These are phyloP conservation scores for Emmonsiellopsis sp. DNA, from an alignment of 2,329 filamentous ascomycete species.

Conservation along the genomic window DNA sequence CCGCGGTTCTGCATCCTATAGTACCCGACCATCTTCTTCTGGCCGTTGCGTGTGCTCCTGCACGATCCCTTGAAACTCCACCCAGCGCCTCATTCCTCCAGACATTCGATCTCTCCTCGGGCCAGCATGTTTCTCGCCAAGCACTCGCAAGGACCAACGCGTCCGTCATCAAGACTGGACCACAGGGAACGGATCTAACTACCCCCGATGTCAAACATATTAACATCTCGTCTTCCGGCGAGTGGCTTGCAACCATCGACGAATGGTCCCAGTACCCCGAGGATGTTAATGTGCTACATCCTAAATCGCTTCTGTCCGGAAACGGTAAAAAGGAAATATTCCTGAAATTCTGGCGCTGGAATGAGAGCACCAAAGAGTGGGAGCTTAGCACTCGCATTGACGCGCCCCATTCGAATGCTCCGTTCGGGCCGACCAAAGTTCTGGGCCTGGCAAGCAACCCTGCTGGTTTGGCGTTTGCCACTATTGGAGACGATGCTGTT, in stretches of 20 bases:
- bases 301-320: slow-evolving; percentile 13
- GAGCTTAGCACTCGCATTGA: slow-evolving; percentile 76
- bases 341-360: slow-evolving; percentile 83
- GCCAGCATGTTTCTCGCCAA: slow-evolving; percentile 74
- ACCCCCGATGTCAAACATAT: slow-evolving; percentile 72
- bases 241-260: slow-evolving; percentile 86
- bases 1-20: slow-evolving; percentile 54
- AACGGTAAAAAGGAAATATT: slow-evolving; percentile 54
- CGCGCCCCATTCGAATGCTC: slow-evolving; percentile 59
- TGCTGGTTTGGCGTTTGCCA: slow-evolving; percentile 63
- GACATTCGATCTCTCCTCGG: slow-evolving; percentile 73
- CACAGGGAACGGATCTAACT: slow-evolving; percentile 59
- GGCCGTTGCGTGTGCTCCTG: slow-evolving; percentile 48
- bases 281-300: slow-evolving; percentile 54
- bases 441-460: slow-evolving; percentile 68
- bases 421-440: slow-evolving; percentile 47
- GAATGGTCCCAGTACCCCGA: slow-evolving; percentile 70
- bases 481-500: slow-evolving; percentile 69
- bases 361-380: slow-evolving; percentile 48
- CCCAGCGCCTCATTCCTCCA: slow-evolving; percentile 59
- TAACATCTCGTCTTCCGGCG: slow-evolving; percentile 67
- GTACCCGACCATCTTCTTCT: slow-evolving; percentile 57
- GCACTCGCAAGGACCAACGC: slow-evolving; percentile 80
- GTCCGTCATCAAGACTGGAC: slow-evolving; percentile 68
- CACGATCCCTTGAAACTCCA: slow-evolving; percentile 21